Evolutionary conservation across 2,329 filamentous ascomycete genomes (phyloP).

Genomic region (Penicillium sp.): DNA sequence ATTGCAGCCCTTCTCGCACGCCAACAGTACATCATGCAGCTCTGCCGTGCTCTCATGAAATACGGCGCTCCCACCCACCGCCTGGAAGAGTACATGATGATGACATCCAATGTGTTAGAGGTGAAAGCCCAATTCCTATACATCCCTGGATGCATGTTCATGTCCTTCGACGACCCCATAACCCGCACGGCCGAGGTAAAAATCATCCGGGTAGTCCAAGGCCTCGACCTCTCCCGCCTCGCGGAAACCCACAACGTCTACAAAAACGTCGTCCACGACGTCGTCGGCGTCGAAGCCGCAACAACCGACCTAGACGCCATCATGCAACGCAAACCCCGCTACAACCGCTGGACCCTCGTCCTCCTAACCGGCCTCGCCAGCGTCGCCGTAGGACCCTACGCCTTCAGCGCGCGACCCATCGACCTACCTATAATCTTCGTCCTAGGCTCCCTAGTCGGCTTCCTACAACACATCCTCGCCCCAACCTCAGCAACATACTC

Average conservation of each 20-base stretch:
- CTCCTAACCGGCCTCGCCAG: constrained; percentile 74
- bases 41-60: constrained; percentile 35
- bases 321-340: constrained; percentile 60
- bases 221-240: constrained; percentile 47
- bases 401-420: constrained; percentile 73
- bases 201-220: constrained; percentile 45
- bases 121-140: constrained; percentile 89
- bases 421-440: constrained; percentile 57
- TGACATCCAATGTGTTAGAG: constrained; percentile 81
- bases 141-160: constrained; percentile 60
- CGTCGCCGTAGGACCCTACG: constrained; percentile 75
- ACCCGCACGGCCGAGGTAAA: constrained; percentile 51
- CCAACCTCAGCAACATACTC: constrained; percentile 70
- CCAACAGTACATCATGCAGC: constrained; percentile 36
- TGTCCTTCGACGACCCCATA: constrained; percentile 64
- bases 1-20: constrained; percentile 69
- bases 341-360: constrained; percentile 57
- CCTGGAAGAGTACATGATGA: constrained; percentile 79
- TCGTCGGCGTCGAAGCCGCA: constrained; percentile 46
- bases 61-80: constrained; percentile 36
- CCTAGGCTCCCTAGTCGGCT: constrained; percentile 72
- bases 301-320: constrained; percentile 53
- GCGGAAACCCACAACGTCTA: constrained; percentile 48
- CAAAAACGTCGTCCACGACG: constrained; percentile 49
- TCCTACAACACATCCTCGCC: constrained; percentile 73